Evolutionary conservation across 305 asterid genomes (phyloP), one percentile per base, ranked within the genome.

Genomic region (Caryopteris hybrid): DNA sequence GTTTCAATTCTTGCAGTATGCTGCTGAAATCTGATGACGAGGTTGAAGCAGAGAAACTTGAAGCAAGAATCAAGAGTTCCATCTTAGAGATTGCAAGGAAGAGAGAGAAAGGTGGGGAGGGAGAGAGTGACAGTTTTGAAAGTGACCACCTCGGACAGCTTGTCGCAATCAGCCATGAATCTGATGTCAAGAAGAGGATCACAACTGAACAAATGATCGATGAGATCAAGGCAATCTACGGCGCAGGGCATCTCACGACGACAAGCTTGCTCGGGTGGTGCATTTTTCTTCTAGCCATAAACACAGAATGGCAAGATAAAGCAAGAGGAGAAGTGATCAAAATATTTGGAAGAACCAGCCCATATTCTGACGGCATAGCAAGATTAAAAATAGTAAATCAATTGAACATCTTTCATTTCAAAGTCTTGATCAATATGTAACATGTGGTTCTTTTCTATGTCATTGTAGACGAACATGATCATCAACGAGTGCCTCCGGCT

Each of bases 191-290:
- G 45, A 89, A 79, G 80, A 65, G 84, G 72, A 84, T 90, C 48
- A 54, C 86, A n/a, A 13, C 73, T 34, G 85, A 64, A 4, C 90
- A 87, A 45, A 81, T 89, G 88, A 76, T 85, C 17, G 95, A 89
- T 22, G 96, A 89, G 81, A 69, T 83, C 46, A 89, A 75, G 69
- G 72, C 81, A 3, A 18, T 89, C 36, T 89, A 79, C 43, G 90
- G 90, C 5, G 95, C 92, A 5, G 96, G 91, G 7, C 91, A 88
- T 79, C 83, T 82, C 6, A 86, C 93, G 3, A 83, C 87, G 1
- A 80, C 84, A 10, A 81, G 66, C 78, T 78, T 90, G 68, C 89
- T 90, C 23, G 70, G 79, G 0, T 90, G 97, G 95, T 69, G 82
- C 51, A 64, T 79, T 55, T 22, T 90, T 8, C 87, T 90, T 29